Conservation (phyloP, 352 stramenopile genomes). For the Globisporangium orthogonon region DNA sequence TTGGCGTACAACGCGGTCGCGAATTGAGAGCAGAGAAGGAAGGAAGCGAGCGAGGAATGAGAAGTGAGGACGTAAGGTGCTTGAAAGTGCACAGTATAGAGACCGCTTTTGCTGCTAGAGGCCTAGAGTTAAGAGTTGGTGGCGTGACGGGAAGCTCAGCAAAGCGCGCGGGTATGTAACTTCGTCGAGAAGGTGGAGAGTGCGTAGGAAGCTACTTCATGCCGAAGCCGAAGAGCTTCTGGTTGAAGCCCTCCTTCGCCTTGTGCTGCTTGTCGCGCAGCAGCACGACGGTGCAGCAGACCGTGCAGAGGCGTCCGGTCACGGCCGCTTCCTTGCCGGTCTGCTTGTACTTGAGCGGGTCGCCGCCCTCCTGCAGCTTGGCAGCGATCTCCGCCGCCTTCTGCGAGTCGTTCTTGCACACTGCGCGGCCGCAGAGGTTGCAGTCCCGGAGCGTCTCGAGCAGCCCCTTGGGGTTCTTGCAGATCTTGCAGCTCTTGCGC, state of each 20-base stretch:
- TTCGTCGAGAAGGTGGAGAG: neutral
- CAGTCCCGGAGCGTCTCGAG: slow-evolving; percentile 74
- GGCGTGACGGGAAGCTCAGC: neutral
- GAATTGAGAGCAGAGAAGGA: slow-evolving; percentile 12
- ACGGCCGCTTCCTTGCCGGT: slow-evolving; percentile 53
- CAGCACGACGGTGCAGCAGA: slow-evolving; percentile 76
- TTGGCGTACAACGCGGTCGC: slow-evolving; percentile 49
- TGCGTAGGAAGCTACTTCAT: slow-evolving; percentile 33
- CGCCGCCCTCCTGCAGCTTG: slow-evolving; percentile 26
- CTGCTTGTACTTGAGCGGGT: slow-evolving; percentile 14
- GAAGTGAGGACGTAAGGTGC: neutral
- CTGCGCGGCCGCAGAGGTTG: slow-evolving; percentile 60
- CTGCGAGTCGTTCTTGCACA: slow-evolving; percentile 83
- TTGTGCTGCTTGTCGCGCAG: slow-evolving; percentile 72
- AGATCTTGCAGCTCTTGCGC: slow-evolving; percentile 76
- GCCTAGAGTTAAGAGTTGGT: no score
- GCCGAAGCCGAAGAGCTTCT: slow-evolving; percentile 64
- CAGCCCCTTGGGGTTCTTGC: slow-evolving; percentile 68
- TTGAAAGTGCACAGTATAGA: neutral
- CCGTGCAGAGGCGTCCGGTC: slow-evolving; percentile 53
- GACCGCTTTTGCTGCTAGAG: neutral
- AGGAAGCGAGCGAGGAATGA: neutral
- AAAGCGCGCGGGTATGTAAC: neutral
- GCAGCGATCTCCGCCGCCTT: slow-evolving; percentile 67
- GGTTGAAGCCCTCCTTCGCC: slow-evolving; percentile 66